A percentile compares a stretch with the other conserved stretches of the same genome.
Evolutionary conservation across 1,284 basidiomycete species (phyloP).

Genomic region (Tylopilus orsonianus): DNA sequence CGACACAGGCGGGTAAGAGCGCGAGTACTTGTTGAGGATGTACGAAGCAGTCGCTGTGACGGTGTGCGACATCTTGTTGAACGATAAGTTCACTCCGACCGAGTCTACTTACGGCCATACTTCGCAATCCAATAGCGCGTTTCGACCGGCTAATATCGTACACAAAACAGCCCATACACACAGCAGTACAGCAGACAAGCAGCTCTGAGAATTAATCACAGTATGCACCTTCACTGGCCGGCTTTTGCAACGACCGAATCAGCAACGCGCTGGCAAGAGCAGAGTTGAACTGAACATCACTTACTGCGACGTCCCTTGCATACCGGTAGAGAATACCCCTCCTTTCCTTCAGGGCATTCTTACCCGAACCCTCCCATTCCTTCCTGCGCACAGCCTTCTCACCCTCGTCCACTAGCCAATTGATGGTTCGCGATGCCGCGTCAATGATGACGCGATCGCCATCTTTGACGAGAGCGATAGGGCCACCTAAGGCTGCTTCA

Average conservation of each 20-base stretch:
- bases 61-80: slow-evolving; percentile 48
- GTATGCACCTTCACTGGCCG: slow-evolving; percentile 76
- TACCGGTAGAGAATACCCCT: slow-evolving; percentile 73
- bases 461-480: slow-evolving; percentile 92
- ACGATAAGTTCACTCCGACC: neutral
- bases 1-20: slow-evolving; percentile 47
- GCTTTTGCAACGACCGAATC: slow-evolving; percentile 41
- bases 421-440: slow-evolving; percentile 74
- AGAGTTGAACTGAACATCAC: slow-evolving; percentile 31
- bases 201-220: slow-evolving; percentile 49
- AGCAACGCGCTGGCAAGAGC: slow-evolving; percentile 2
- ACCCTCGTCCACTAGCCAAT: slow-evolving; percentile 79
- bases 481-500: slow-evolving; percentile 90
- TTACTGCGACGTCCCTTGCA: slow-evolving; percentile 77
- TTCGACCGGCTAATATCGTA: too few relatives aligned
- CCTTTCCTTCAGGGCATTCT: slow-evolving; percentile 66
- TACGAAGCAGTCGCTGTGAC: slow-evolving; percentile 58
- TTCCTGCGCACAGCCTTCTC: slow-evolving; percentile 72
- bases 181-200: neutral
- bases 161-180: too few relatives aligned
- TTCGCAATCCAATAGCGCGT: neutral
- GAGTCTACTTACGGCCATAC: neutral
- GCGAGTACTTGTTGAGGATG: slow-evolving; percentile 63
- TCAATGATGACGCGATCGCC: slow-evolving; percentile 88
- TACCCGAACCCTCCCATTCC: slow-evolving; percentile 70